Evolutionary conservation across 805 yeast species (phyloP), one percentile per base, ranked within the genome.

Genomic region (Kockiozyma suomiensis): DNA sequence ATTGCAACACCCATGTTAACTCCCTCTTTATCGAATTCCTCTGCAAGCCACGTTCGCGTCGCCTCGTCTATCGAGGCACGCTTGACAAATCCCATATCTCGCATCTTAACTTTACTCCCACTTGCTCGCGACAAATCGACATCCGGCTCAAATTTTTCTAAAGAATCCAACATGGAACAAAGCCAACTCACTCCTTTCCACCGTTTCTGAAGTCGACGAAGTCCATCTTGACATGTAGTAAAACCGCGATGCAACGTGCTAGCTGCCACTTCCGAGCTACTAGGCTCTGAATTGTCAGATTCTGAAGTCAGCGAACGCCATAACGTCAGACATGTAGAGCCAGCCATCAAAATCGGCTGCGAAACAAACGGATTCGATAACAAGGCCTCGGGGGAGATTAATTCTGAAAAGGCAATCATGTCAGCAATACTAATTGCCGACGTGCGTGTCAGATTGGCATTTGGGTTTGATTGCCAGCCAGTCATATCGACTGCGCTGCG

Each of bases 111-210:
- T 50, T 55, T 45, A 13, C 65, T 62, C 25, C 59, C 64, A 33
- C 66, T 48, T 26, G 42, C 53, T 4, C 59, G 56, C 19, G 61
- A 53, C 26, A 69, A 61, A 47, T 69, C 72, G 19, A 69, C 72
- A 37, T 69, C 72, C 12, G 68, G 68, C 50, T 69, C 71, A 2
- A 65, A 58, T 2, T 69, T 67, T 15, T 66, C 71, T 30, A 69
- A 49, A 12, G 72, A 69, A 42, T 69, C 71, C 17, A 69, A 61
- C 25, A 65, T 66, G 28, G 63, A 50, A 33, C 69, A 63, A 12
- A 67, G 68, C 72, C 72, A 69, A 19, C 69, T 66, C 5, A 69
- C 69, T 8, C 72, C 72, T 2, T 62, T 55, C 72, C 72, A 69
- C 10, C 65, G 58, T 10, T 41, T 25, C 30, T 66, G 66, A 61